Evolutionary conservation across 2,329 filamentous ascomycete genomes (phyloP).

Genomic region (Alternaria brassicae): DNA sequence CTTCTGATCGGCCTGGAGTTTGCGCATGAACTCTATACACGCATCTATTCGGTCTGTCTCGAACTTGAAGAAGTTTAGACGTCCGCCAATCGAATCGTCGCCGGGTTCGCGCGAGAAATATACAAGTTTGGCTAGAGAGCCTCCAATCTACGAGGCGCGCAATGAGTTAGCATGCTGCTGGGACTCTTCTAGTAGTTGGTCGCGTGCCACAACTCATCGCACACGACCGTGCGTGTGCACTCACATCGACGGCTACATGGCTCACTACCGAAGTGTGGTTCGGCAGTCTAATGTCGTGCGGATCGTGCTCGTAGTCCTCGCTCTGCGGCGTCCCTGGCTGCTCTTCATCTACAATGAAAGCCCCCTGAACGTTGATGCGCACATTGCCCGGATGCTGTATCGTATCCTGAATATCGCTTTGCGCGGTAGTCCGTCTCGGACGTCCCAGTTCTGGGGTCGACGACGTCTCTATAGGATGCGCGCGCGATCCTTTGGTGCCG

Average conservation of each 20-base stretch:
- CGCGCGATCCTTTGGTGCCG: constrained; percentile 32
- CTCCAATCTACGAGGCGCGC: constrained; percentile 74
- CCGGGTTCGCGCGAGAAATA: constrained; percentile 92
- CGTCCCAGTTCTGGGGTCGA: constrained; percentile 29
- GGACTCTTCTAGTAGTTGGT: neutral
- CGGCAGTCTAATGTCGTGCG: constrained; percentile 92
- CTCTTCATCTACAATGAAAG: constrained; percentile 88
- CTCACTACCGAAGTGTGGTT: constrained; percentile 95
- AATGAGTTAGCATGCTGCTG: constrained; percentile 24
- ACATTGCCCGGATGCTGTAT: constrained; percentile 72
- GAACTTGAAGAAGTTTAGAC: constrained; percentile 94
- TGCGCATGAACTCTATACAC: constrained; percentile 89
- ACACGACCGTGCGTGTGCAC: constrained; percentile 47
- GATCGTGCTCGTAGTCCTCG: constrained; percentile 72
- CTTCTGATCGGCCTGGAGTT: constrained; percentile 82
- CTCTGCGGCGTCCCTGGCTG: constrained; percentile 56
- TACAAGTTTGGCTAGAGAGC: constrained; percentile 93
- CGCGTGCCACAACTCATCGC: constrained; percentile 21
- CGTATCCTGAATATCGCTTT: constrained; percentile 57
- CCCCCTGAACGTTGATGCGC: constrained; percentile 94
- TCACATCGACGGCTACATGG: constrained; percentile 94
- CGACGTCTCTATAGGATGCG: constrained; percentile 24
- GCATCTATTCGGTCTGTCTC: constrained; percentile 94
- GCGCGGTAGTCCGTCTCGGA: constrained; percentile 39
- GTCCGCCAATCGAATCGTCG: constrained; percentile 80